Evolutionary conservation across 2,329 filamentous ascomycete genomes (phyloP).

Genomic region (Cadophora sp.): DNA sequence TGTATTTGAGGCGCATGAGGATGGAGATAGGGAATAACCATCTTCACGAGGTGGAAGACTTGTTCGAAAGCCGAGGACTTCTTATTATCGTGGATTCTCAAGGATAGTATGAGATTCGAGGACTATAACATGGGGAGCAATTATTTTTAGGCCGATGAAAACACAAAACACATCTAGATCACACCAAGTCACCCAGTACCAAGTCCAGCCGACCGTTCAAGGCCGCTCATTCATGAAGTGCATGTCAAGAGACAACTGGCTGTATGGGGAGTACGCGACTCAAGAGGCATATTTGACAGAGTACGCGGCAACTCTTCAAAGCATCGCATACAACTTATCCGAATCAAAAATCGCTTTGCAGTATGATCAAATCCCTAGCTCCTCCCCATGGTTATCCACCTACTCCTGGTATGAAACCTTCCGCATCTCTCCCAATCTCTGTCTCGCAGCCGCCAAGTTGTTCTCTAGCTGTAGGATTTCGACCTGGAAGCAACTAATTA

Average conservation of each 20-base stretch:
- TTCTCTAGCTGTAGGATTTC: slow-evolving; percentile 98
- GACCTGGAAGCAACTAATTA: slow-evolving; percentile 63
- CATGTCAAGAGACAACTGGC: background rate
- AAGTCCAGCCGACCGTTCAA: background rate
- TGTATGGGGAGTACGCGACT: background rate
- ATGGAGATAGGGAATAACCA: no score
- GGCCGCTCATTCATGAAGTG: background rate
- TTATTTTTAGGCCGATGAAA: no score
- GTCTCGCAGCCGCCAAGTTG: slow-evolving; percentile 76
- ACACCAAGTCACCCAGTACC: background rate
- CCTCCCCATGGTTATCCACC: background rate
- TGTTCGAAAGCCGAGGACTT: no score
- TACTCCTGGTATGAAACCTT: slow-evolving; percentile 46
- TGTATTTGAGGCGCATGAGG: no score
- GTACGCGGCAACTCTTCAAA: background rate
- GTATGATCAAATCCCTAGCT: background rate
- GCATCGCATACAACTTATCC: background rate
- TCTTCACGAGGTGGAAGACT: no score
- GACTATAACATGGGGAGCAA: no score
- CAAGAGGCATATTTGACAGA: background rate
- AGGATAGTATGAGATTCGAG: no score
- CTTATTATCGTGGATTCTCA: no score
- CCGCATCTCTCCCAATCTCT: slow-evolving; percentile 93
- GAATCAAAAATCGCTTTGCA: background rate
- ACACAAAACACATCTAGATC: no score